Conservation (phyloP, 1,139 yeast species). For the Taphrina flavorubra region DNA sequence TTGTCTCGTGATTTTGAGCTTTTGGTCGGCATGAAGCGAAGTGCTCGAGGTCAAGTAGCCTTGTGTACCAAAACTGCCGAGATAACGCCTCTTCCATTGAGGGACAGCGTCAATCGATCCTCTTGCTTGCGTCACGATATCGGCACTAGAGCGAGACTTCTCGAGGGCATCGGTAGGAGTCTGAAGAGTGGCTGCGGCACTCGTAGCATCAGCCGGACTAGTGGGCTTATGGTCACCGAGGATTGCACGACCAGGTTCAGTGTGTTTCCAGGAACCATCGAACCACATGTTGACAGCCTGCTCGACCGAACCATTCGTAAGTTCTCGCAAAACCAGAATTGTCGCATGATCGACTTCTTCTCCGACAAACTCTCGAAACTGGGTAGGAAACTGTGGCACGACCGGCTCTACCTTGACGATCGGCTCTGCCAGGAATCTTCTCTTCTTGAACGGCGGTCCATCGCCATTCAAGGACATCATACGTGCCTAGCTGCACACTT, state of each 20-base stretch:
- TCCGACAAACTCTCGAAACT: conserved; percentile 18
- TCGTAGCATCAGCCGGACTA: not conserved
- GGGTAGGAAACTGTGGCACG: conserved; percentile 1
- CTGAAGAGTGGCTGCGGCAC: not conserved
- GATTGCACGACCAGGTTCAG: conserved; percentile 1
- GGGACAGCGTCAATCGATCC: not conserved
- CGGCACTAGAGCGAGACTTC: not conserved
- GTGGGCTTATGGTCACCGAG: conserved; percentile 6
- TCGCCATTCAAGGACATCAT: conserved; percentile 22
- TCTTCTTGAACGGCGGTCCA: conserved; percentile 38
- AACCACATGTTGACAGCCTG: conserved; percentile 49
- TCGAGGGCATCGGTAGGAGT: not conserved
- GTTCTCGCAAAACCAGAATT: not conserved
- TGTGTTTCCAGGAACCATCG: conserved; percentile 38
- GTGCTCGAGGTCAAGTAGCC: conserved; percentile 79
- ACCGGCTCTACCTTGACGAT: conserved; percentile 4
- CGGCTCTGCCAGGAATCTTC: conserved; percentile 32
- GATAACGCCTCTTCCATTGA: conserved; percentile 53
- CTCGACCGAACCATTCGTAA: conserved; percentile 49
- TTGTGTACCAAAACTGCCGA: conserved; percentile 74
- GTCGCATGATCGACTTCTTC: conserved; percentile 20
- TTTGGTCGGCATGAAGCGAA: conserved; percentile 62
- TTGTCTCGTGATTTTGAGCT: conserved; percentile 56
- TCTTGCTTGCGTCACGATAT: not conserved
- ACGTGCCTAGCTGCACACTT: not conserved